These are phyloP conservation scores for Trichoderma hamatum DNA, from an alignment of 2,329 filamentous ascomycete genomes.

Conservation along the genomic window DNA sequence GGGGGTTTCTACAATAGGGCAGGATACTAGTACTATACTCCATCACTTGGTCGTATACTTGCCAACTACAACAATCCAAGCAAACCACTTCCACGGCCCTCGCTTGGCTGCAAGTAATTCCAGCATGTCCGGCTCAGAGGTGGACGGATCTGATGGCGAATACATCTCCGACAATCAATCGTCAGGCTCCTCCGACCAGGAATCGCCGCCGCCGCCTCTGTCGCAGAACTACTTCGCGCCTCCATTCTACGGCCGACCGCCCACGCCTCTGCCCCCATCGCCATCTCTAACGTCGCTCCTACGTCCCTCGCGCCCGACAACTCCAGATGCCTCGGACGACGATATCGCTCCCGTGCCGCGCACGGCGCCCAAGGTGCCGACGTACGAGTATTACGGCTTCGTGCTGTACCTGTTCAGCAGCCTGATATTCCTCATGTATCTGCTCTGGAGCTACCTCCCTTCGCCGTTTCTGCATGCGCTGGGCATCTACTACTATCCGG, in stretches of 20 bases:
- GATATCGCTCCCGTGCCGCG: conserved; percentile 86
- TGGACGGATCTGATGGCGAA: conserved; percentile 38
- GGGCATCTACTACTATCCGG: conserved; percentile 95
- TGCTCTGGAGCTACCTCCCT: conserved; percentile 87
- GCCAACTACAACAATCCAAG: conserved; percentile 1
- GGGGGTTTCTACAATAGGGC: not conserved
- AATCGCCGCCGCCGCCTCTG: conserved; percentile 48
- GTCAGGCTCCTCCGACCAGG: conserved; percentile 39
- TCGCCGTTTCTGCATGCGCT: conserved; percentile 89
- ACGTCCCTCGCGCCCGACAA: conserved; percentile 87
- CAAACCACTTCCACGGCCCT: not conserved
- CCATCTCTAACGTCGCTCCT: conserved; percentile 91
- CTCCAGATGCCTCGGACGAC: conserved; percentile 87
- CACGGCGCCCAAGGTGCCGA: conserved; percentile 91
- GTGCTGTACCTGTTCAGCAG: conserved; percentile 91
- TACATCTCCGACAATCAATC: conserved; percentile 42
- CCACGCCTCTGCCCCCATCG: conserved; percentile 88
- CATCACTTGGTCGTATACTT: not conserved
- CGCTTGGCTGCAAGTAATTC: not conserved
- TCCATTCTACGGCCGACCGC: conserved; percentile 97
- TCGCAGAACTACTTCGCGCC: conserved; percentile 67
- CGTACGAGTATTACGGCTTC: conserved; percentile 99
- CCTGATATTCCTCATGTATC: conserved; percentile 73
- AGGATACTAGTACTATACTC: not conserved
- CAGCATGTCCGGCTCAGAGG: conserved; percentile 41